Evolutionary conservation across 306 rosid species (phyloP), one percentile per base, ranked within the genome.

Genomic region (Acacia crassicarpa): DNA sequence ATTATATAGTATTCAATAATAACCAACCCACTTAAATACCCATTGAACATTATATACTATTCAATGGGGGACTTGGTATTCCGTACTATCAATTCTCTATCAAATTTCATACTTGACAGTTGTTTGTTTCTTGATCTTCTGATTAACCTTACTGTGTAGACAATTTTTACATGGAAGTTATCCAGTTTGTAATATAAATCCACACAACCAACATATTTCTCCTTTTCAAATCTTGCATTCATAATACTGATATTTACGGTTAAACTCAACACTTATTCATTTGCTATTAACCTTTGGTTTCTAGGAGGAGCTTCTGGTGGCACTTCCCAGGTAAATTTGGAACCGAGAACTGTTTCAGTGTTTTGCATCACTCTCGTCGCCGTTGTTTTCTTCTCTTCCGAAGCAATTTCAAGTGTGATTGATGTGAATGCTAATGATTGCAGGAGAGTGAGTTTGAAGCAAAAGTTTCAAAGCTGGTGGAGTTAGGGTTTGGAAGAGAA

Each of bases 401-500:
- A 56, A 20, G 65, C 27, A 58, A n/a, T 58, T 20, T 22, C 32
- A 20, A 4, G 23, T 9, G 65, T 9, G 65, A 22, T n/a, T 56
- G 62, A n/a, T 65, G 38, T 73, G 22, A 44, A 32, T 1, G 32
- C 23, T 30, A 68, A 15, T 61, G 19, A 70, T 73, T 75, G 75
- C 83, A 93, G 99, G 92, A 84, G 32, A 15, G 92, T 56, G 92
- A 82, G 25, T 93, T 93, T 80, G 98, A 96, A 86, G 91, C 81
- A 65, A 96, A 96, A 87, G 91, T 96, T 76, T 91, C 94, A 44
- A 96, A 92, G 92, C 99, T 96, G 46, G 92, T 93, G 56, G 98
- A 96, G 82, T 83, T 96, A 53, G 99, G 99, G 73, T 96, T 93
- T 76, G 94, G 83, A 85, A 92, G 97, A 85, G 95, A 90, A 13